Base-by-base conservation (phyloP, 495 filamentous ascomycete genomes). In the Hypoxylon lenormandii region DNA sequence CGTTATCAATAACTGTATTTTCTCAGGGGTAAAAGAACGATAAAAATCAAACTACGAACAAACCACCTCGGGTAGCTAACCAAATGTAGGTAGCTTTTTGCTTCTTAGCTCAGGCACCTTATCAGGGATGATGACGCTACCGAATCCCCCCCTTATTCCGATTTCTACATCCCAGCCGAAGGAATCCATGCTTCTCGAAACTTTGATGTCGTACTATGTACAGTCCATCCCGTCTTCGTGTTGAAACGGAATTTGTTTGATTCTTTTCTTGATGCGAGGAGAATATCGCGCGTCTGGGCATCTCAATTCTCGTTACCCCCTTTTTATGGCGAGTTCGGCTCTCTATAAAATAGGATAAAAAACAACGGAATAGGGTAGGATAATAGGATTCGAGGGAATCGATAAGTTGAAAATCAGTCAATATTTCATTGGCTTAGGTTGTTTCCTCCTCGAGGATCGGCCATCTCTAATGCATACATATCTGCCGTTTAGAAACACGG, bases 41-140 rank as follows among this genome's bases (percentile, higher is more conserved):
- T 26, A 50, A 56, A 30, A 19, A 52, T n/a, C 58, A 47, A 69
- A 63, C 58, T 3, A 47, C 49, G 58, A 53, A 47, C 49, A 53
- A 53, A 30, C 8, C 4, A 0, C 40, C 15, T 62, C 52, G 58
- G 52, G 65, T 57, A 53, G 21, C 49, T 60, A 67, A 16, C 56
- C 56, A 16, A 36, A 66, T 56, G 11, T 47, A 50, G 56, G 12
- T 38, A 61, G 6, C 15, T 15, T 11, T 0, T 18, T 45, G 30
- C 30, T 42, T 42, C 38, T 16, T 16, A 57, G 49, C 10, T 33
- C 33, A 56, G 36, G 60, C 16, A 37, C 48, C 18, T 45, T 45
- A 42, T n/a, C 68, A 71, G 63, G 68, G 68, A 71, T 71, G 68
- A 33, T 66, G 68, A 71, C 68, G 68, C 68, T 71, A 62, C 51